These are phyloP conservation scores for Waltergamsia citrina DNA, from an alignment of 2,329 filamentous ascomycete genomes.

Conservation along the genomic window DNA sequence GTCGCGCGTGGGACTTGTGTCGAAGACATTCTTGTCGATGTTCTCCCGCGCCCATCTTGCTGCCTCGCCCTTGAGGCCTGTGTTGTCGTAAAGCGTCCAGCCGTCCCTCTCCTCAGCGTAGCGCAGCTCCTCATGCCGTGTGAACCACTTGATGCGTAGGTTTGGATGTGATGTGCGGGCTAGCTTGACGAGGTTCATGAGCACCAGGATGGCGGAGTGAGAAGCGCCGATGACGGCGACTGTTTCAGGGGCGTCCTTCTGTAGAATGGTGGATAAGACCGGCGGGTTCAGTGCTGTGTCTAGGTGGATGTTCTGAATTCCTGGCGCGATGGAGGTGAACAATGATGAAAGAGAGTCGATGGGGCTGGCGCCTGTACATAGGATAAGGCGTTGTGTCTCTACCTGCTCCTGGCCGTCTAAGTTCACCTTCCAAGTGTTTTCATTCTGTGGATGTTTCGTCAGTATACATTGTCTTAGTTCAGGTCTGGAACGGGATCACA, in stretches of 20 bases:
- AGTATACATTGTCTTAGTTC: too few species aligned
- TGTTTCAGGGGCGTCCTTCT: constrained; percentile 21
- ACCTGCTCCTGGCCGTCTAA: too few species aligned
- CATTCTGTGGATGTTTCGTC: too few species aligned
- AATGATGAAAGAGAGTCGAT: too few species aligned
- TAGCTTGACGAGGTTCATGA: constrained; percentile 49
- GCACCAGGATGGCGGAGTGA: constrained; percentile 52
- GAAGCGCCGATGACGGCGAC: constrained; percentile 52
- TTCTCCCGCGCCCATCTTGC: constrained; percentile 50
- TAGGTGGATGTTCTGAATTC: too few species aligned
- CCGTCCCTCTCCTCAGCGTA: constrained; percentile 54
- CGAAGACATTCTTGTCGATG: constrained; percentile 41
- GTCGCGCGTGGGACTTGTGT: constrained; percentile 31
- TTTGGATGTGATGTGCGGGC: constrained; percentile 38
- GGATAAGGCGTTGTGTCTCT: constrained; percentile 36
- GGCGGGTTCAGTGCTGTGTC: constrained; percentile 47
- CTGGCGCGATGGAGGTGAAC: too few species aligned
- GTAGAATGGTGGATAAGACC: constrained; percentile 22
- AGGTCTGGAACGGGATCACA: too few species aligned
- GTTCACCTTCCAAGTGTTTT: too few species aligned
- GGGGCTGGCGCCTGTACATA: constrained; percentile 50
- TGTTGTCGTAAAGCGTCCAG: constrained; percentile 57
- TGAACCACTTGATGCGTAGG: constrained; percentile 53
- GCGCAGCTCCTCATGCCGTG: constrained; percentile 41
- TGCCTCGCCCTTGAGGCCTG: constrained; percentile 52